These are phyloP conservation scores for Phalaenopsis aphrodite DNA, from an alignment of 106 monocot genomes.

Conservation along the genomic window DNA sequence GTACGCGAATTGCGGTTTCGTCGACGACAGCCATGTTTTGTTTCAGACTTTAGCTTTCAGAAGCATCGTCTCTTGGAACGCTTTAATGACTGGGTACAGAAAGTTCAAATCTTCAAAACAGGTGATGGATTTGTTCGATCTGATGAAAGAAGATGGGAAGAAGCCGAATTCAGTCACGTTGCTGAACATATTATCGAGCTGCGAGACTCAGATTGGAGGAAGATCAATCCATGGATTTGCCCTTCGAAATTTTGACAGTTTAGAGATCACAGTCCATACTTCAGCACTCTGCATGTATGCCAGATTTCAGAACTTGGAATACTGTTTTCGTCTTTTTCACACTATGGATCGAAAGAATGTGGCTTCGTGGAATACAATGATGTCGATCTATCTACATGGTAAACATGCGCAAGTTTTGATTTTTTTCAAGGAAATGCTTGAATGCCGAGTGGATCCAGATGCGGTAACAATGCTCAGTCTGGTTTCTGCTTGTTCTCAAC, in stretches of 20 bases:
- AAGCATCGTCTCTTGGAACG: constrained; percentile 53
- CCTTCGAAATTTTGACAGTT: constrained; percentile 24
- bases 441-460: constrained; percentile 30
- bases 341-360: constrained; percentile 33
- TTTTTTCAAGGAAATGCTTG: constrained; percentile 47
- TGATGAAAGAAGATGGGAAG: constrained; percentile 29
- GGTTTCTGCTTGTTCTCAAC: constrained; percentile 39
- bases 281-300: constrained; percentile 58
- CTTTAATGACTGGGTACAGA: constrained; percentile 58
- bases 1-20: constrained; percentile 36
- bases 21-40: constrained; percentile 22
- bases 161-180: constrained; percentile 44
- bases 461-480: constrained; percentile 41
- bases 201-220: constrained; percentile 27
- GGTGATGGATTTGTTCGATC: constrained; percentile 28
- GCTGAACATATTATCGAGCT: constrained; percentile 45
- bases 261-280: constrained; percentile 41
- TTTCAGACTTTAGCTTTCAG: constrained; percentile 22
- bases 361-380: constrained; percentile 49
- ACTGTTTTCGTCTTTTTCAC: constrained; percentile 33
- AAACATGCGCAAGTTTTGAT: constrained; percentile 20
- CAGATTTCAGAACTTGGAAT: constrained; percentile 32
- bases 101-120: constrained; percentile 19
- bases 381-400: constrained; percentile 33
- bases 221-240: constrained; percentile 56